These are phyloP conservation scores for Penicillium rolfsii DNA, from an alignment of 2,329 filamentous ascomycete species.

Conservation along the genomic window DNA sequence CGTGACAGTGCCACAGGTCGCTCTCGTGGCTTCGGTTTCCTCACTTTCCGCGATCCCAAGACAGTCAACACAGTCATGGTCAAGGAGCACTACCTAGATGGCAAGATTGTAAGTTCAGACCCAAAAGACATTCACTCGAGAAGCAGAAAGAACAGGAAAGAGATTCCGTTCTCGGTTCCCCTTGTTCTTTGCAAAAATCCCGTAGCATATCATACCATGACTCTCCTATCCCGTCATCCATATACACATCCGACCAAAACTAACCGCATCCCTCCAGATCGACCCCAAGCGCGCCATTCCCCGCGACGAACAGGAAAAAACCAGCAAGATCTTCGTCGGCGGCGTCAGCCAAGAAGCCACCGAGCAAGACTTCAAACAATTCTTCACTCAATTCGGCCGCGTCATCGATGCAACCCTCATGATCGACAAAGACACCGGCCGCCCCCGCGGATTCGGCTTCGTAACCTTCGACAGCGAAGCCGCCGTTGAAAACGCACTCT, in stretches of 20 bases:
- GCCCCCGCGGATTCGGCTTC: conserved; percentile 93
- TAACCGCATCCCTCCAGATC: conserved; percentile 63
- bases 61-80: conserved; percentile 99
- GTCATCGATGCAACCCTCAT: conserved; percentile 97
- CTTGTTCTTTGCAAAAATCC: no score
- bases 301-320: conserved; percentile 96
- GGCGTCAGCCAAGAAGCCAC: conserved; percentile 97
- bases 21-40: conserved; percentile 93
- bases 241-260: neutral
- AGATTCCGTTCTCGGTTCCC: no score
- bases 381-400: conserved; percentile 94
- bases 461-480: conserved; percentile 97
- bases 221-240: neutral
- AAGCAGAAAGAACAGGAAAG: neutral
- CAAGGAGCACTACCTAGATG: conserved; percentile 96
- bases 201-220: neutral
- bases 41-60: conserved; percentile 97
- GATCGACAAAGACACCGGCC: conserved; percentile 99
- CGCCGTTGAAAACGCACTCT: conserved; percentile 88
- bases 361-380: conserved; percentile 93
- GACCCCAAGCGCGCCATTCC: conserved; percentile 97
- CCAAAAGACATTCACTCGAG: neutral
- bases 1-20: conserved; percentile 90
- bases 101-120: conserved; percentile 79
- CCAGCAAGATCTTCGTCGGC: conserved; percentile 97